Conservation (phyloP, 805 yeast species). For the Wickerhamiella occidentalis region DNA sequence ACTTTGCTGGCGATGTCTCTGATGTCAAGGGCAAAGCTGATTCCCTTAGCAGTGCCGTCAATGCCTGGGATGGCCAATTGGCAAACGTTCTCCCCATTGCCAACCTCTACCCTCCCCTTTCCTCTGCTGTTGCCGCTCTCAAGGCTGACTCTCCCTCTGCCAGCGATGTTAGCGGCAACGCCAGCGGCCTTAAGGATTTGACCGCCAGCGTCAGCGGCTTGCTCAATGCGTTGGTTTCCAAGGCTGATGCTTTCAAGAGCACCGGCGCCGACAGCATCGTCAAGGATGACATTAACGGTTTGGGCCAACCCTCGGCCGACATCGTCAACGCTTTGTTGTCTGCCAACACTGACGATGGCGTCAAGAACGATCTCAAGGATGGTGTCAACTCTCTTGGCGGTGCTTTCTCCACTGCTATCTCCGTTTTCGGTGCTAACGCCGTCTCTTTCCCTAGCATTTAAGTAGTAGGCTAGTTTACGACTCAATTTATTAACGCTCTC, state of each 20-base stretch:
- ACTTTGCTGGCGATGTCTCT: conserved; percentile 6
- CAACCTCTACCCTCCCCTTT: conserved; percentile 12
- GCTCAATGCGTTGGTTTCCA: conserved; percentile 16
- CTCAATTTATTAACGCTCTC: no score
- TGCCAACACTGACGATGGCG: not conserved
- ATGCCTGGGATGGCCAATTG: conserved; percentile 19
- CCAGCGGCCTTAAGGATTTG: conserved; percentile 12
- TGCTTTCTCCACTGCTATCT: not conserved
- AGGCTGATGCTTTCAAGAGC: conserved; percentile 18
- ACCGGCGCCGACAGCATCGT: conserved; percentile 19
- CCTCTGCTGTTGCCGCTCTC: conserved; percentile 14
- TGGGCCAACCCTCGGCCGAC: not conserved
- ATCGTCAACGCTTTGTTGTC: not conserved
- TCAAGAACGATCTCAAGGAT: not conserved
- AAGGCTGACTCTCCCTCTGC: conserved; percentile 10
- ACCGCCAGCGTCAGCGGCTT: conserved; percentile 15
- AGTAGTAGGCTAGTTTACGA: not conserved
- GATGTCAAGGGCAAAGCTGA: conserved; percentile 41
- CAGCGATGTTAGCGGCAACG: conserved; percentile 12
- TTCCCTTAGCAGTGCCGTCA: conserved; percentile 8
- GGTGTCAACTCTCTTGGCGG: conserved; percentile 1
- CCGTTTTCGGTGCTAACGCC: not conserved
- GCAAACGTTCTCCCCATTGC: conserved; percentile 24
- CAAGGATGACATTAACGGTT: conserved; percentile 5
- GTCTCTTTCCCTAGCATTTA: not conserved